Evolutionary conservation across 73 alveolate species (phyloP).

Genomic region (Stentor coeruleus): DNA sequence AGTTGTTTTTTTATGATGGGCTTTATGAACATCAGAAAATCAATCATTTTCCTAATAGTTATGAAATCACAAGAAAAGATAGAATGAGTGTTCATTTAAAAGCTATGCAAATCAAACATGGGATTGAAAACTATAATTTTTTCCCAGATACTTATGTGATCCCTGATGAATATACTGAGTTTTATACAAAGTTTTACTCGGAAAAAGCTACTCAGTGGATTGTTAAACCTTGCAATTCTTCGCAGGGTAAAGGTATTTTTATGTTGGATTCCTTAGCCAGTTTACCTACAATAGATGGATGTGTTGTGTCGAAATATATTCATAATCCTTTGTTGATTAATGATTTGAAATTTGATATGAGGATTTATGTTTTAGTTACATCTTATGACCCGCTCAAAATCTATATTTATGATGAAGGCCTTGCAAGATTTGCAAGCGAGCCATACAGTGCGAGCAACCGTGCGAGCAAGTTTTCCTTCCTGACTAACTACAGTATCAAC

Average conservation of each 20-base stretch:
- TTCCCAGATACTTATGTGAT: constrained; percentile 70
- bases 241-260: constrained; percentile 77
- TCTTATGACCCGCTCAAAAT: constrained; percentile 71
- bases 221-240: constrained; percentile 61
- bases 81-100: constrained; percentile 55
- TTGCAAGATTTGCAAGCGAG: constrained; percentile 76
- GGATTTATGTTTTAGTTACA: constrained; percentile 65
- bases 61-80: constrained; percentile 75
- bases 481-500: constrained; percentile 49
- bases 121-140: constrained; percentile 54
- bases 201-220: constrained; percentile 61
- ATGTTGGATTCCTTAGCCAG: constrained; percentile 49
- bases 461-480: constrained; percentile 33
- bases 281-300: constrained; percentile 45
- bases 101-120: constrained; percentile 57
- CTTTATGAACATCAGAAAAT: constrained; percentile 64
- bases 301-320: constrained; percentile 62
- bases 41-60: constrained; percentile 73
- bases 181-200: constrained; percentile 56
- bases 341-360: constrained; percentile 66
- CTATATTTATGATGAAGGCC: constrained; percentile 77
- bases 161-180: constrained; percentile 70
- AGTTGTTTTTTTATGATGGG: constrained; percentile 56
- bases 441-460: constrained; percentile 42
- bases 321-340: constrained; percentile 69